Conservation (phyloP, 345 rosid genomes). For the Noccaea bulbosa region DNA sequence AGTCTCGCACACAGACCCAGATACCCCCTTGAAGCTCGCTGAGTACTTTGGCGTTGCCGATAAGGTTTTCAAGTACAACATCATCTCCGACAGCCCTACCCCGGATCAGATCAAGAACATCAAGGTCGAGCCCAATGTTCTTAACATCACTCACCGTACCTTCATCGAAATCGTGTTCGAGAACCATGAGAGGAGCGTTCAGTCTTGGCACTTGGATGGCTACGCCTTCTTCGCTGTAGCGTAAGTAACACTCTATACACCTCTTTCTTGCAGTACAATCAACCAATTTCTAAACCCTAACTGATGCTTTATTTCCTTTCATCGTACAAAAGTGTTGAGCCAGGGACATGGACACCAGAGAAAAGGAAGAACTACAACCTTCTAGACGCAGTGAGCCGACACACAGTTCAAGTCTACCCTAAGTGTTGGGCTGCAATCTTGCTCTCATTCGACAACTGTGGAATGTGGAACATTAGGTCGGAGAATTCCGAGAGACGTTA, state of each 20-base stretch:
- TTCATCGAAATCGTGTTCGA: slow-evolving; percentile 75
- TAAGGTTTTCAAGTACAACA: slow-evolving; percentile 61
- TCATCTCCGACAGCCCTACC: slow-evolving; percentile 50
- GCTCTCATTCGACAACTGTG: slow-evolving; percentile 80
- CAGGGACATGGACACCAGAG: slow-evolving; percentile 80
- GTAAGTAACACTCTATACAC: slow-evolving; percentile 50
- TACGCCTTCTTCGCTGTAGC: slow-evolving; percentile 80
- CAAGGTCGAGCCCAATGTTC: slow-evolving; percentile 51
- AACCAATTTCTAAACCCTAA: slow-evolving; percentile 5
- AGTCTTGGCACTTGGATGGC: slow-evolving; percentile 74
- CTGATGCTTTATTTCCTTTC: background rate
- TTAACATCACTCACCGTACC: slow-evolving; percentile 65
- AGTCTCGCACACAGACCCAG: slow-evolving; percentile 54
- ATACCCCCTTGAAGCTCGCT: slow-evolving; percentile 67
- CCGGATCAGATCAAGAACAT: slow-evolving; percentile 32
- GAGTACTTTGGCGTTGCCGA: slow-evolving; percentile 56
- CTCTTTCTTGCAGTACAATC: background rate
- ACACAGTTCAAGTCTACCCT: slow-evolving; percentile 78
- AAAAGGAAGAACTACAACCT: slow-evolving; percentile 80
- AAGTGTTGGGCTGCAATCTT: slow-evolving; percentile 85
- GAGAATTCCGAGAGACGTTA: slow-evolving; percentile 63
- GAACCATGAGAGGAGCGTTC: slow-evolving; percentile 69
- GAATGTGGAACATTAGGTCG: slow-evolving; percentile 93
- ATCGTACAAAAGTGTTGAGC: slow-evolving; percentile 57
- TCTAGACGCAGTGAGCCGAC: slow-evolving; percentile 80